phyloP scores from a whole-genome alignment of 176 grass and related monocot genomes.

The bread wheat (Triticum aestivum) region IWGSC_CS_RefSeq_v2.1 NC_057798.1:715215367-715215866 shows the following conservation, averaged over 20 bases:
- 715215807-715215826: not conserved
- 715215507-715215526: slow-evolving; percentile 56
- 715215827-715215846: not conserved
- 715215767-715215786: slow-evolving; percentile 17
- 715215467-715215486: slow-evolving; percentile 49
- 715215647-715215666: not conserved
- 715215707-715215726: slow-evolving; percentile 53
- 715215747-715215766: slow-evolving; percentile 51
- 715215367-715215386: not conserved
- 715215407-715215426: slow-evolving; percentile 37
- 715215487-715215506: slow-evolving; percentile 43
- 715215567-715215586: slow-evolving; percentile 24
- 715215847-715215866: not conserved
- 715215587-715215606: slow-evolving; percentile 57
- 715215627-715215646: slow-evolving; percentile 23
- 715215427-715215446: slow-evolving; percentile 63
- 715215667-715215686: not conserved
- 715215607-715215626: slow-evolving; percentile 16
- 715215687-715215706: slow-evolving; percentile 30
- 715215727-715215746: slow-evolving; percentile 44
- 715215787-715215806: slow-evolving; percentile 10
- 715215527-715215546: slow-evolving; percentile 60
- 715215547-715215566: slow-evolving; percentile 44
- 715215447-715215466: slow-evolving; percentile 53
- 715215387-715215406: not conserved